phyloP scores from a whole-genome alignment of 305 asterid genomes.

The Caryopteris hybrid region DNA sequence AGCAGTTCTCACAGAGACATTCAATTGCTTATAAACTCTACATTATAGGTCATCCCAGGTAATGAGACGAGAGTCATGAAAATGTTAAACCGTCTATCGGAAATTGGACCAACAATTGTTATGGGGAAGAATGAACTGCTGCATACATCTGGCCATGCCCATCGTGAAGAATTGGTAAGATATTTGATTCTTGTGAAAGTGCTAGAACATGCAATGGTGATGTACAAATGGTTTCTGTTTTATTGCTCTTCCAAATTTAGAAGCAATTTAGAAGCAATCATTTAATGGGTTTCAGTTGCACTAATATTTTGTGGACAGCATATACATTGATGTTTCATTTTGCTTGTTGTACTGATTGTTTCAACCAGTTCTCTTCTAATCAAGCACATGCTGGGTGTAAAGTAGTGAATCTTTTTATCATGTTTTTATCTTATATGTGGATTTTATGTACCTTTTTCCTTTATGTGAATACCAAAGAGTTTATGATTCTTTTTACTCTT shows the following conservation, averaged over 20 bases:
- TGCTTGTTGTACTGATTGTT: slow-evolving; percentile 12
- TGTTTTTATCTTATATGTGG: not conserved
- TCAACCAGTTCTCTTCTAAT: slow-evolving; percentile 13
- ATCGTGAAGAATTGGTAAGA: slow-evolving; percentile 96
- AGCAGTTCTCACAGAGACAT: slow-evolving; percentile 10
- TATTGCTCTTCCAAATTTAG: not conserved
- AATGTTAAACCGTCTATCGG: slow-evolving; percentile 94
- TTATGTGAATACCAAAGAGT: slow-evolving; percentile 4
- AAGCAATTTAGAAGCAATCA: slow-evolving; percentile 7
- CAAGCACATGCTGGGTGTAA: not conserved
- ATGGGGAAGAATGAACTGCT: slow-evolving; percentile 95
- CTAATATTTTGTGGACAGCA: slow-evolving; percentile 6
- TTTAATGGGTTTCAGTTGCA: not conserved
- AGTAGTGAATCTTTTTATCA: not conserved
- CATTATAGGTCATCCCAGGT: slow-evolving; percentile 92
- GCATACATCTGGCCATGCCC: slow-evolving; percentile 98
- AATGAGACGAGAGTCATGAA: slow-evolving; percentile 95
- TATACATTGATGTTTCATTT: slow-evolving; percentile 13
- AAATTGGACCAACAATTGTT: slow-evolving; percentile 83
- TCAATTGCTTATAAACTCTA: slow-evolving; percentile 26
- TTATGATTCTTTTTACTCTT: not conserved
- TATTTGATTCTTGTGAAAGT: slow-evolving; percentile 19
- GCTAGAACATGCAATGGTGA: slow-evolving; percentile 5
- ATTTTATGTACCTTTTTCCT: not conserved
- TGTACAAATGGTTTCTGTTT: not conserved